A percentile compares a stretch with the other conserved stretches of the same genome.
phyloP scores from a whole-genome alignment of 208 protist species.

The Acanthamoeba healyi region DNA sequence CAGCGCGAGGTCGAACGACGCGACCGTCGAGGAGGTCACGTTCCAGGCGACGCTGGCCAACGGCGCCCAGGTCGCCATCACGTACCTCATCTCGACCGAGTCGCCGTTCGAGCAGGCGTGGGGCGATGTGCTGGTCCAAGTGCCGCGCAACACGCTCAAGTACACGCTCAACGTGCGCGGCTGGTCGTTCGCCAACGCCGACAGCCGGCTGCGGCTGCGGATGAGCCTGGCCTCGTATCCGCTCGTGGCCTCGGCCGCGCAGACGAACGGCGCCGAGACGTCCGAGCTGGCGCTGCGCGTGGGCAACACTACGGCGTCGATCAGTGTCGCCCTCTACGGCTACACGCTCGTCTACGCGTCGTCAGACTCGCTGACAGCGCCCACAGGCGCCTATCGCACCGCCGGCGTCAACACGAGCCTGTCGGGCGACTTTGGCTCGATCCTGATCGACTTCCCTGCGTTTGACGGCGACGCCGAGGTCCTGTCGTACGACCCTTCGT shows the following conservation, averaged over 20 bases:
- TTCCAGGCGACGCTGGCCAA: constrained; percentile 1
- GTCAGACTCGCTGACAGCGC: background rate
- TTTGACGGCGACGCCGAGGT: background rate
- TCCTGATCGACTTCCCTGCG: background rate
- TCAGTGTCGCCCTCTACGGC: background rate
- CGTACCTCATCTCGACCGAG: background rate
- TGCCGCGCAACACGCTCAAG: background rate
- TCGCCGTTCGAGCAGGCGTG: background rate
- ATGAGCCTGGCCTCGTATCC: background rate
- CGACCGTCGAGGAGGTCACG: background rate
- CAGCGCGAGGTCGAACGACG: background rate
- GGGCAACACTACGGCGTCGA: background rate
- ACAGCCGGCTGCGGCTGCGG: background rate
- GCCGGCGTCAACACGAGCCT: background rate
- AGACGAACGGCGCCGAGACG: background rate
- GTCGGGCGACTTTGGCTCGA: background rate
- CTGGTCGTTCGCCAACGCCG: background rate
- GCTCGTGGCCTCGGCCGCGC: background rate
- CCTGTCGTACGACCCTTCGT: background rate
- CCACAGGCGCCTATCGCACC: background rate
- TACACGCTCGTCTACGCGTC: background rate
- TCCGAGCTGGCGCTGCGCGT: background rate
- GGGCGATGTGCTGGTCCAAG: background rate
- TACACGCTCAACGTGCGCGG: background rate
- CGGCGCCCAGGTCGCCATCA: background rate